Base-by-base conservation (phyloP, 306 rosid genomes). In the Styphnolobium japonicum region DNA sequence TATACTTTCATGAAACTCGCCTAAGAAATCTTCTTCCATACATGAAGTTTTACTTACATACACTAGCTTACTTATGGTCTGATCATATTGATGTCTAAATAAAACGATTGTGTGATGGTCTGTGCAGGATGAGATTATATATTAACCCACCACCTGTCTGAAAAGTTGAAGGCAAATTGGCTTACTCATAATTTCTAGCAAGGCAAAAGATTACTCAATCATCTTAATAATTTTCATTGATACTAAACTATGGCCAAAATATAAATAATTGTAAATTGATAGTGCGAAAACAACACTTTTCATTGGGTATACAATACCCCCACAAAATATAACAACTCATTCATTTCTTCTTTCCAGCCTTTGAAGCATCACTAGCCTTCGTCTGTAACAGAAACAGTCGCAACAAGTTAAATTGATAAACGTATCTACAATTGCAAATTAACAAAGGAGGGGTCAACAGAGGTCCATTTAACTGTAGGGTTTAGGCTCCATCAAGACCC, bases 311-410 rank as follows among this genome's bases (percentile, higher is more conserved):
- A 16, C 0, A 27, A 57, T 25, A 25, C 16, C 65, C 65, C 36
- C 65, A 25, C n/a, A 25, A 23, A 57, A 57, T 23, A 11, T 33
- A 57, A 57, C 36, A 1, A 10, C 12, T 39, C 45, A 27, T 27
- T 86, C 85, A 86, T 82, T 89, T 89, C 90, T 89, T 89, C 87
- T 87, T 84, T 19, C 86, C 83, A 6, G 3, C 88, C 84, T 87
- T 86, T 53, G 85, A 89, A 77, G 87, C 92, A 7, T 89, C 90
- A 42, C 73, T 25, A 6, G 92, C 92, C 91, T 89, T 89, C 5
- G 91, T 81, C 90, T 86, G 90, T 57, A 78, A 0, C 19, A 56
- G 62, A 55, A 43, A 39, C 45, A 39, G 10, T 43, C 5, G 69
- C 39, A 14, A 7, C 14, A 45, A 43, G 3, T 15, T 52, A 8